Evolutionary conservation across 1,284 basidiomycete genomes (phyloP), one percentile per base, ranked within the genome.

Genomic region (Leucoagaricus sp.): DNA sequence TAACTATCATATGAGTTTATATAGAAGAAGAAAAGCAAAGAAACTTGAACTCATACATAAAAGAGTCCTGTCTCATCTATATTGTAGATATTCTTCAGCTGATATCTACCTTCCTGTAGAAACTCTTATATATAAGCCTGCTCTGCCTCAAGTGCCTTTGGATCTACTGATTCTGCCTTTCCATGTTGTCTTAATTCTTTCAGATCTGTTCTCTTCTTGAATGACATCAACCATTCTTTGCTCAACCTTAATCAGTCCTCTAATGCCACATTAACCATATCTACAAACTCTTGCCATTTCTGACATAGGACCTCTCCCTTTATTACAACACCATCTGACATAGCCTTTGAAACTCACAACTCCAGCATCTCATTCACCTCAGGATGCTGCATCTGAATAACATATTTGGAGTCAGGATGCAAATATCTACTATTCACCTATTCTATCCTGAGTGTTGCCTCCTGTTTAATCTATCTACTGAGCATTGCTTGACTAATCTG

Each of bases 361-460:
- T 66, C 53, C 49, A 74, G 59, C 65, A 72, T 71, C 53, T 70
- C 63, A 3, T 60, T 63, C 25, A 75, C 61, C 23, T 72, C 31
- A 6, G 12, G 31, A 6, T 33, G 31, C 31, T 33, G 31, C 12
- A 33, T 12, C 31, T 33, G 31, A 12, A 33, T 12, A 33, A 33
- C 12, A 12, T 33, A 33, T 12, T 33, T 12, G 6, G 31, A 33
- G 31, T 33, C 31, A 7, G 31, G 12, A 33, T 33, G 31, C 12
- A 33, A 33, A 33, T 33, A 33, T 12, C 31, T 33, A 6, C 31
- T 12, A 33, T 33, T 33, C 12, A 7, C 31, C 31, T 12, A 33
- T 12, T 33, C 21, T 13, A 57, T 53, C 6, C 61, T 41, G 58
- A 62, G 63, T 53, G 59, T 60, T 4, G 40, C 38, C 55, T 69